Evolutionary conservation across 257 asterid species (phyloP), one percentile per base, ranked within the genome.

Genomic region (Nemophila menziesii): DNA sequence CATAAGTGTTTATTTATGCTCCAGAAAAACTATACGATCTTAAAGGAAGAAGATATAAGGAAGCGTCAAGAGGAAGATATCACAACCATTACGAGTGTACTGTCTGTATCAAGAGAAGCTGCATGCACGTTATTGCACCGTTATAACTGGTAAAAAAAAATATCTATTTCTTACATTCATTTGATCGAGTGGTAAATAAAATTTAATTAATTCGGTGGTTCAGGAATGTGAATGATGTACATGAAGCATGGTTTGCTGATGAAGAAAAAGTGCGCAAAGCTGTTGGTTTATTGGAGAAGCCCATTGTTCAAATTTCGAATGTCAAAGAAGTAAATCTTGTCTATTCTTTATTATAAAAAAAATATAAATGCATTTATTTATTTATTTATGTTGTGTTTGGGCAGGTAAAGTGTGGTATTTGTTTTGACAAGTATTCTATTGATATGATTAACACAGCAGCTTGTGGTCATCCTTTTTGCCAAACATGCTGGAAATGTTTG

Each of bases 221-320:
- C n/a, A 86, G 97, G 97, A 79, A 77, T 64, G 93, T 77, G 58
- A 86, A 66, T 66, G 64, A 77, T 52, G 97, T 86, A 50, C 93
- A 86, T 18, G 97, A 86, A 50, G 80, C 66, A 62, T 86, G 97
- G 97, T 86, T 86, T 64, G 79, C 87, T 16, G 78, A 79, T 21
- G 97, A 86, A 64, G 93, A 80, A 55, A 63, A 66, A 36, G 94
- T 82, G 26, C 92, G 94, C 38, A 68, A 60, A 65, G 74, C 85
- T 65, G 93, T 73, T 50, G 97, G 97, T 16, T 55, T 86, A 49
- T 56, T 86, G 69, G 94, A 86, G 56, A 71, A 66, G 40, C 79
- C 79, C 16, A 50, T 55, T 56, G 58, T 70, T 52, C 69, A 53
- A 52, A 49, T 51, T 50, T 52, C 67, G 34, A 49, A 50, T 55